Evolutionary conservation across 2,329 filamentous ascomycete genomes (phyloP).

Genomic region (Fusarium longipes): DNA sequence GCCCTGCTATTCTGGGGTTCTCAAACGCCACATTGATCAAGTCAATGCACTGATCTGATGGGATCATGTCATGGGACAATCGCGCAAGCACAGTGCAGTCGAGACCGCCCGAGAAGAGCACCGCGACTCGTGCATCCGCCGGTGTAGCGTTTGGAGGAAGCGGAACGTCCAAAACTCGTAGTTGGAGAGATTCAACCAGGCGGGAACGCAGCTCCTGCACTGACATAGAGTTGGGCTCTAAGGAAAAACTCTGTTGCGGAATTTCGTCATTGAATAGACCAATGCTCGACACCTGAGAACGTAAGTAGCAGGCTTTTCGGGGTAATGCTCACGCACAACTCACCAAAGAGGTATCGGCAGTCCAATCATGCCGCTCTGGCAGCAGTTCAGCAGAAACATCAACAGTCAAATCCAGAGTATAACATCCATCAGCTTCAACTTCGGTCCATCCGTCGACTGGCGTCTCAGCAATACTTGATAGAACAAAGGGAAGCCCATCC

Average conservation of each 20-base stretch:
- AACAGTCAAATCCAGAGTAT: conserved; percentile 68
- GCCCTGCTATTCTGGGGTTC: conserved; percentile 80
- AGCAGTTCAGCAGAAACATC: conserved; percentile 10
- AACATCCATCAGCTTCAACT: conserved; percentile 86
- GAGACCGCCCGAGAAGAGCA: conserved; percentile 93
- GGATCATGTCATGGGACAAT: conserved; percentile 80
- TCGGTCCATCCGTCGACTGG: conserved; percentile 72
- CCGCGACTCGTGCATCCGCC: conserved; percentile 69
- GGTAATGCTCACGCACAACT: conserved; percentile 48
- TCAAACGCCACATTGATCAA: conserved; percentile 97
- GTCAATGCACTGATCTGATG: conserved; percentile 76
- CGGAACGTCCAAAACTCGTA: conserved; percentile 75
- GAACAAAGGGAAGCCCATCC: conserved; percentile 60
- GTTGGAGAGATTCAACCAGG: conserved; percentile 70
- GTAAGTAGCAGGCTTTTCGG: conserved; percentile 56
- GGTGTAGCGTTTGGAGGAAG: conserved; percentile 57
- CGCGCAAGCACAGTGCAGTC: conserved; percentile 92
- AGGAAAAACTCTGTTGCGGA: conserved; percentile 48
- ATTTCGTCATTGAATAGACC: conserved; percentile 63
- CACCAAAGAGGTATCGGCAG: conserved; percentile 57
- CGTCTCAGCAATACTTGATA: conserved; percentile 78
- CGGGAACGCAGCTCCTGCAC: conserved; percentile 65
- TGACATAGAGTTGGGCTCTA: conserved; percentile 55
- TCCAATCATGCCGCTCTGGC: conserved; percentile 48
- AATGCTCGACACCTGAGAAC: conserved; percentile 63